Evolutionary conservation across 2,329 filamentous ascomycete genomes (phyloP), one percentile per base, ranked within the genome.

Genomic region (Ambrosiella xylebori): DNA sequence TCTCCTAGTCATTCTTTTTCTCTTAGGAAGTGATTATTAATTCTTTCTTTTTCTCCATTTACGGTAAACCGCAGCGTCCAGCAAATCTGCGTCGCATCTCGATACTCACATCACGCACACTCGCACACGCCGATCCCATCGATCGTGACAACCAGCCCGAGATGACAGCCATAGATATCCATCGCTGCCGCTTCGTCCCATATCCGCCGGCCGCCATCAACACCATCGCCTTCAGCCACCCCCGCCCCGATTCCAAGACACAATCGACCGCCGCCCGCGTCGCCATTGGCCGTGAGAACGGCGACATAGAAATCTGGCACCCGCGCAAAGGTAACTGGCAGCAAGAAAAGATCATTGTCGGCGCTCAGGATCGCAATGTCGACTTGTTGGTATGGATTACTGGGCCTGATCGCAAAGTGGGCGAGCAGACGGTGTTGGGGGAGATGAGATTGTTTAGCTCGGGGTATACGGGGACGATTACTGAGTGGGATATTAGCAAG

Each of bases 221-320:
- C 72, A 85, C 88, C 62, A 80, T 97, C 67, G 88, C 91, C 64
- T 97, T 98, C 70, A 95, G 93, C 5, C 87, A 95, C 68, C 76
- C 85, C 17, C 74, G 70, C 61, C 63, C 71, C 56, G 70, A 71
- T 63, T 72, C 76, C 61, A 70, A 72, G 62, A 72, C 67, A 69
- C 68, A 74, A 68, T 64, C 77, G 71, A 65, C 75, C 77, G 19
- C 79, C 76, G 61, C 81, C 77, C 82, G 89, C 64, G 79, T 97
- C 57, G 93, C 93, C 1, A 80, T 98, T 65, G 93, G 93, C 61
- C 84, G 93, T 63, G 86, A 88, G 60, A 96, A 97, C 68, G 93
- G 93, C 64, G 88, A 95, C 67, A 93, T 98, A 64, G 93, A 98
- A 72, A 89, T 98, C 63, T 98, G 93, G 93, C 95, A 95, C 69